Conservation (phyloP, 1,139 yeast species). For the Torulaspora pretoriensis region DNA sequence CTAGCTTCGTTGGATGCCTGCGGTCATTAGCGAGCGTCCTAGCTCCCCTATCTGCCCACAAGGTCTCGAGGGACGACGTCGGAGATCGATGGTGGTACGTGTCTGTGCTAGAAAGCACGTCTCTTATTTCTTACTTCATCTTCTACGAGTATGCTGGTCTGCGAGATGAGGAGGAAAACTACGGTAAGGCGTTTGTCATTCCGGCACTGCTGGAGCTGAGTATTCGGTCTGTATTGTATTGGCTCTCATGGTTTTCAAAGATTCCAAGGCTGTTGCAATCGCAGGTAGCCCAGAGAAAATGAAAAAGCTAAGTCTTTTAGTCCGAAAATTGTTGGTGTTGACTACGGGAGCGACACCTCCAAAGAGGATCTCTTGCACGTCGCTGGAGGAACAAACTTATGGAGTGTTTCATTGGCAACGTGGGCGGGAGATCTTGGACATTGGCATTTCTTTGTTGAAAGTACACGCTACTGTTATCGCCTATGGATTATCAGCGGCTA, state of each 20-base stretch:
- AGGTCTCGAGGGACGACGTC: constrained; percentile 36
- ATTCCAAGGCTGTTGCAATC: constrained; percentile 56
- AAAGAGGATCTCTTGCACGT: constrained; percentile 43
- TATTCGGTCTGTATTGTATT: constrained; percentile 59
- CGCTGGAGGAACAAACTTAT: constrained; percentile 43
- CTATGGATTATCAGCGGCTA: constrained; percentile 64
- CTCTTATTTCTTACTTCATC: constrained; percentile 61
- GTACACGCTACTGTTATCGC: constrained; percentile 48
- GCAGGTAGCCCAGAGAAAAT: constrained; percentile 60
- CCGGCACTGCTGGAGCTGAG: constrained; percentile 72
- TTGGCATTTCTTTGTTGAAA: constrained; percentile 43
- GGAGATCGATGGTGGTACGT: constrained; percentile 42
- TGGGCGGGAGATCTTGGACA: constrained; percentile 56
- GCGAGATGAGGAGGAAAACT: constrained; percentile 33
- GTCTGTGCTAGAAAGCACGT: constrained; percentile 53
- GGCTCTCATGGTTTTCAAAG: constrained; percentile 53
- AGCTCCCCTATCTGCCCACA: constrained; percentile 16
- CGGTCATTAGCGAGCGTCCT: constrained; percentile 34
- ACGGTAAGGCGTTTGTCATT: constrained; percentile 46
- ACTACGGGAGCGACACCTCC: constrained; percentile 50
- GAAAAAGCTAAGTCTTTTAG: constrained; percentile 52
- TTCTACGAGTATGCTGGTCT: constrained; percentile 45
- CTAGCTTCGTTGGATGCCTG: constrained; percentile 43
- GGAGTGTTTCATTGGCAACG: constrained; percentile 54
- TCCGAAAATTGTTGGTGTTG: constrained; percentile 49